Percentiles rank a stretch among this genome's conserved stretches.
These are phyloP conservation scores for Roridomyces roridus DNA, from an alignment of 768 basidiomycete genomes.

Conservation along the genomic window DNA sequence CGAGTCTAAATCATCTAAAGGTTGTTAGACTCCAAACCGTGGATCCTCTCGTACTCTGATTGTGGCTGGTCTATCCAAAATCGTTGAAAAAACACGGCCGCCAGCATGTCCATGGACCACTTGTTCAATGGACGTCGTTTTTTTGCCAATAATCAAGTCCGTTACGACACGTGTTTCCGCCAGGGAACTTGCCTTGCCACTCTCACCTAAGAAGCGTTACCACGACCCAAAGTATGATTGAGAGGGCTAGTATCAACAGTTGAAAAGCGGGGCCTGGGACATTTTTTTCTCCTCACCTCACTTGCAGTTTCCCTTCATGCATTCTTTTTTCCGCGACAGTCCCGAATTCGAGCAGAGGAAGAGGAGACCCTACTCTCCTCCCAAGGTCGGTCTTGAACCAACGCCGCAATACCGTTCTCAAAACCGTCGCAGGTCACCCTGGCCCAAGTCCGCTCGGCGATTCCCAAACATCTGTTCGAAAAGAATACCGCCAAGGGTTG, in stretches of 20 bases:
- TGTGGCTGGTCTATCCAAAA: neutral
- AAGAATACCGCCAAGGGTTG: slow-evolving; percentile 50
- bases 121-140: neutral
- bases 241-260: slow-evolving; percentile 15
- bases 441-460: slow-evolving; percentile 48
- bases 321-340: slow-evolving; percentile 45
- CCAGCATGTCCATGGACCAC: too few relatives aligned
- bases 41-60: slow-evolving; percentile 7
- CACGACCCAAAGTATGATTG: slow-evolving; percentile 21
- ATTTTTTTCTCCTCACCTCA: neutral
- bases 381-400: slow-evolving; percentile 42
- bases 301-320: neutral
- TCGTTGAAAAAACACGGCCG: too few relatives aligned
- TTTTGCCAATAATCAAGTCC: neutral
- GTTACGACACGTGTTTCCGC: slow-evolving; percentile 1
- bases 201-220: slow-evolving; percentile 19
- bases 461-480: slow-evolving; percentile 54
- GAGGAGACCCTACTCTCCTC: slow-evolving; percentile 46
- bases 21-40: slow-evolving; percentile 17
- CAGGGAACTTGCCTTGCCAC: slow-evolving; percentile 18
- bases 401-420: neutral
- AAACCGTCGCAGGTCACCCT: slow-evolving; percentile 4
- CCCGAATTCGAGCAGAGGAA: slow-evolving; percentile 57
- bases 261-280: slow-evolving; percentile 5
- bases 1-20: slow-evolving; percentile 22